A percentile compares a stretch with the other conserved stretches of the same genome.
Evolutionary conservation across 805 yeast genomes (phyloP).

Genomic region (Kuraishia borneana): DNA sequence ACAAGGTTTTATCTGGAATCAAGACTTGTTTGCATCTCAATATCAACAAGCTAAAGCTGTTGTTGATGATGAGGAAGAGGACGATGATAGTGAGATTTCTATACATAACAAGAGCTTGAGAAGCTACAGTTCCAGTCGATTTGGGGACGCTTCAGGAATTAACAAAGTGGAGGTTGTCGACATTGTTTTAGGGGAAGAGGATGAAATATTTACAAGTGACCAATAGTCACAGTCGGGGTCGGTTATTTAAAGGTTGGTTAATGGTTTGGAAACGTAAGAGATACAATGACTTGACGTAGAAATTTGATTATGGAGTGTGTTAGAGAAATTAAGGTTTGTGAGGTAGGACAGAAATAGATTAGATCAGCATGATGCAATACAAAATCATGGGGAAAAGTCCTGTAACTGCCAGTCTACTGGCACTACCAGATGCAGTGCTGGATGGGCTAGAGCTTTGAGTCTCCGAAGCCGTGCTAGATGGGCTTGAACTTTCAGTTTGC

Average conservation of each 20-base stretch:
- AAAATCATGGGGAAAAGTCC: no score
- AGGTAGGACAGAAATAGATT: constrained; percentile 31
- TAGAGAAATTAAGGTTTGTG: constrained; percentile 72
- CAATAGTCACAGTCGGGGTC: no score
- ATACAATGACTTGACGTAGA: constrained; percentile 83
- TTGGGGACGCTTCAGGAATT: neutral
- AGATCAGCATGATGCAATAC: no score
- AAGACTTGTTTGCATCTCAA: constrained; percentile 63
- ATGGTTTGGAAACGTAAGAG: no score
- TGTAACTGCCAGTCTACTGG: no score
- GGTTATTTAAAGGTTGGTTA: no score
- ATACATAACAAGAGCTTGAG: neutral
- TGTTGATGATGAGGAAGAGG: neutral
- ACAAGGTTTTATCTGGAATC: constrained; percentile 72
- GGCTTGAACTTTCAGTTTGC: no score
- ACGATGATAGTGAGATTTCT: constrained; percentile 13
- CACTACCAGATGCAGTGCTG: no score
- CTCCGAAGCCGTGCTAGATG: no score
- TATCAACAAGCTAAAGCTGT: constrained; percentile 44
- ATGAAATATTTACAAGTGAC: no score
- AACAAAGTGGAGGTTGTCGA: constrained; percentile 2
- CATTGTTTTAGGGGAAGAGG: constrained; percentile 3
- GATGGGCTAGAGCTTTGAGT: no score
- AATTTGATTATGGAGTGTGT: constrained; percentile 94
- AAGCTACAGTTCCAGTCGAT: neutral